Conservation (phyloP, 352 stramenopile species). For the Globisporangium echinulatum region DNA sequence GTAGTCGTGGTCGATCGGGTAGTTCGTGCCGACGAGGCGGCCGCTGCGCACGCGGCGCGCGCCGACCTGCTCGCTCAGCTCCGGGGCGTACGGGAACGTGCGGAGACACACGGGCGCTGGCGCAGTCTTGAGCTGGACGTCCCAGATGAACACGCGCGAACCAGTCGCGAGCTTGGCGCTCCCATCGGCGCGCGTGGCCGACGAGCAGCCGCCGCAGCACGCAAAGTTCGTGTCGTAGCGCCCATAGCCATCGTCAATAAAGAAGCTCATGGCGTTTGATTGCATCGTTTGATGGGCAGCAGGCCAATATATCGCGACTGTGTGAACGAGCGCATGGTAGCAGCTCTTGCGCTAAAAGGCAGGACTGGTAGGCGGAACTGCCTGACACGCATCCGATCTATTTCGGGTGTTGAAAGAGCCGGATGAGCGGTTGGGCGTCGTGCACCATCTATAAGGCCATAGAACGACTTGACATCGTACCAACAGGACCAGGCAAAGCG, state of each 20-base stretch:
- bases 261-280: conserved; percentile 1
- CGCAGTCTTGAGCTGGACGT: conserved; percentile 50
- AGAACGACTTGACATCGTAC: too few species aligned
- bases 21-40: conserved; percentile 46
- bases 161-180: conserved; percentile 40
- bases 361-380: too few species aligned
- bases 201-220: conserved; percentile 69
- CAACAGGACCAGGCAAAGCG: too few species aligned
- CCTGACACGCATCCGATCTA: too few species aligned
- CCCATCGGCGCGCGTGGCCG: conserved; percentile 35
- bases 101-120: conserved; percentile 30
- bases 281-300: background rate
- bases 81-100: conserved; percentile 61
- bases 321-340: too few species aligned
- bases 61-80: conserved; percentile 47
- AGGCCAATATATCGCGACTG: too few species aligned
- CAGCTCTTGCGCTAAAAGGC: too few species aligned
- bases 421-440: too few species aligned
- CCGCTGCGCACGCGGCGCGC: conserved; percentile 56
- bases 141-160: conserved; percentile 61
- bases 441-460: too few species aligned
- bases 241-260: background rate
- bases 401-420: too few species aligned
- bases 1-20: conserved; percentile 70
- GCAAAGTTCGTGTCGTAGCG: conserved; percentile 48